phyloP scores from a whole-genome alignment of 2,329 filamentous ascomycete genomes.

The Sporothrix curviconia region DNA sequence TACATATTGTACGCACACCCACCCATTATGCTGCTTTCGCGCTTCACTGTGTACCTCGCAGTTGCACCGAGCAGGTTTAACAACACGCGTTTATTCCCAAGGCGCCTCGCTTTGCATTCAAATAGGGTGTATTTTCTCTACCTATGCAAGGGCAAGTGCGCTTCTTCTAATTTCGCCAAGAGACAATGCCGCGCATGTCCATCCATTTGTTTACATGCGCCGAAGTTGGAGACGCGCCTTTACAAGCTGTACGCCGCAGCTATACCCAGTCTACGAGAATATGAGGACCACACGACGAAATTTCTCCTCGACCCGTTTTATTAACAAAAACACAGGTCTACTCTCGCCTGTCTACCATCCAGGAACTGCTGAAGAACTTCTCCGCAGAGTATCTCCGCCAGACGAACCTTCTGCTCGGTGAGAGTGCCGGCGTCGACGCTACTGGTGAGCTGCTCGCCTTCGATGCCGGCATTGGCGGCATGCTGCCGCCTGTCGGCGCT shows the following conservation, averaged over 20 bases:
- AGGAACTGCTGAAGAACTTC: constrained; percentile 71
- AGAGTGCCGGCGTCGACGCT: constrained; percentile 46
- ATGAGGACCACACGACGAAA: neutral
- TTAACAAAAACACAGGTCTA: constrained; percentile 55
- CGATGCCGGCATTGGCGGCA: constrained; percentile 47
- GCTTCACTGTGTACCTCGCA: too few species aligned
- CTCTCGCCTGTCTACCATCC: constrained; percentile 69
- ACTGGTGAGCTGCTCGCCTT: constrained; percentile 44
- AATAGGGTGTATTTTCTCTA: too few species aligned
- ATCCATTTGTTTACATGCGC: constrained; percentile 5
- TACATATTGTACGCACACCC: too few species aligned
- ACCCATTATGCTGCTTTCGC: too few species aligned
- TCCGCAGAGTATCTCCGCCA: constrained; percentile 81
- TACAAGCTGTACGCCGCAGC: too few species aligned
- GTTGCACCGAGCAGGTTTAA: too few species aligned
- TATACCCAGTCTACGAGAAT: too few species aligned
- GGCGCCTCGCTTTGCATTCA: too few species aligned
- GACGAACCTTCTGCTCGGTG: constrained; percentile 73
- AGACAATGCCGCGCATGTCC: too few species aligned
- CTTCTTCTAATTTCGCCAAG: too few species aligned
- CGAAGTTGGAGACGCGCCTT: neutral
- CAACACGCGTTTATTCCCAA: too few species aligned
- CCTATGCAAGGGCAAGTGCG: too few species aligned
- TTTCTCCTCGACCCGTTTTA: neutral
- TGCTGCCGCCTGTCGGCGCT: constrained; percentile 33